Evolutionary conservation across 768 basidiomycete genomes (phyloP).

Genomic region (Pleurotus eryngii): DNA sequence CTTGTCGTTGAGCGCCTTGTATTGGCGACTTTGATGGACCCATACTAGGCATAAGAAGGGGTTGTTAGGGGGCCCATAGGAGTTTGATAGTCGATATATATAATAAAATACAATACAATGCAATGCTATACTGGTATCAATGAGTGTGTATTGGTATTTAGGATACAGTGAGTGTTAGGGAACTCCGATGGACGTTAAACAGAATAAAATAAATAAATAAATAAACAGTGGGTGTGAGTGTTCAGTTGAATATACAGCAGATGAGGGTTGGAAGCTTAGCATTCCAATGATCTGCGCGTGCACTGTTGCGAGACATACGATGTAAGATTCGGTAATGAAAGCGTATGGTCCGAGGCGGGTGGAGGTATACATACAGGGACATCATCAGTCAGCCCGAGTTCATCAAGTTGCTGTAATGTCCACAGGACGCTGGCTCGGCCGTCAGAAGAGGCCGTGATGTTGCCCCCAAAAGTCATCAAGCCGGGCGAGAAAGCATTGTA

Average conservation of each 20-base stretch:
- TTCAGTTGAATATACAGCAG: neutral
- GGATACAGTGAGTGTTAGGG: neutral
- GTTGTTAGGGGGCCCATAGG: neutral
- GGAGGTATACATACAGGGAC: neutral
- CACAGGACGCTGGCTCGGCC: neutral
- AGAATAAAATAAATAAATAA: too few relatives aligned
- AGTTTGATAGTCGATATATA: neutral
- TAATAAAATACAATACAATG: neutral
- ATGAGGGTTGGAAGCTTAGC: neutral
- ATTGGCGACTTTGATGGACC: neutral
- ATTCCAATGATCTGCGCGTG: neutral
- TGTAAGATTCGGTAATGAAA: neutral
- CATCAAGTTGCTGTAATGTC: slow-evolving; percentile 2
- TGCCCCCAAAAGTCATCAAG: neutral
- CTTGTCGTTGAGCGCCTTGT: neutral
- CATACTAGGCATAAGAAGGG: slow-evolving; percentile 1
- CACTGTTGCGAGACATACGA: neutral
- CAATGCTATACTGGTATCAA: neutral
- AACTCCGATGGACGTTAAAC: too few relatives aligned
- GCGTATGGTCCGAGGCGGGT: neutral
- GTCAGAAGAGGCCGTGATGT: neutral
- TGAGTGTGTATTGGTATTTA: neutral
- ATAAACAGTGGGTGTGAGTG: neutral
- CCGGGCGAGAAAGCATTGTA: neutral
- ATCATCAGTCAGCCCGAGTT: neutral